Conservation (phyloP, 345 rosid genomes). For the Hibiscus syriacus region DNA sequence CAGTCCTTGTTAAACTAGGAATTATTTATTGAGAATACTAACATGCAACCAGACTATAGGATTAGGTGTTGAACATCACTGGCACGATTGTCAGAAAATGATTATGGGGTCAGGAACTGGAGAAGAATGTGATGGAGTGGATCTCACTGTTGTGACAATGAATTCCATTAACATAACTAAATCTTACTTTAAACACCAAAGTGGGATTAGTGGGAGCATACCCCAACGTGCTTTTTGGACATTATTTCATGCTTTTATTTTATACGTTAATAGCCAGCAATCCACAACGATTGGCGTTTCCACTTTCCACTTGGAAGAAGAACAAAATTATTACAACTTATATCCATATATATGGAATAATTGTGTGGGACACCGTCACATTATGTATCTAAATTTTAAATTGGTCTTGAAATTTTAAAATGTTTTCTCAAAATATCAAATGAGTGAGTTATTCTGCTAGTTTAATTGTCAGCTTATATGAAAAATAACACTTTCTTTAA, state of each 20-base stretch:
- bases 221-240: constrained; percentile 13
- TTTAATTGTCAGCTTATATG: no score
- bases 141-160: constrained; percentile 29
- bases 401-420: no score
- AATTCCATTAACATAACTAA: constrained; percentile 29
- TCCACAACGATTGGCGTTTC: constrained; percentile 10
- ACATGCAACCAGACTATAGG: not conserved
- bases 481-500: no score
- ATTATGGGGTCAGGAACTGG: not conserved
- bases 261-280: not conserved
- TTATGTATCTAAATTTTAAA: no score
- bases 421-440: no score
- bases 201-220: constrained; percentile 11
- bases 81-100: not conserved
- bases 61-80: no score
- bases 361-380: no score
- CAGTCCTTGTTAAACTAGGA: no score
- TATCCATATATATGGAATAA: no score
- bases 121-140: constrained; percentile 15
- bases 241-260: constrained; percentile 1
- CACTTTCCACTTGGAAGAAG: constrained; percentile 28
- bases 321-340: not conserved
- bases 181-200: constrained; percentile 20
- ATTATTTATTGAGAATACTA: no score
- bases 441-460: no score